Conservation (phyloP, 345 rosid species). For the Syzygium aromaticum region DNA sequence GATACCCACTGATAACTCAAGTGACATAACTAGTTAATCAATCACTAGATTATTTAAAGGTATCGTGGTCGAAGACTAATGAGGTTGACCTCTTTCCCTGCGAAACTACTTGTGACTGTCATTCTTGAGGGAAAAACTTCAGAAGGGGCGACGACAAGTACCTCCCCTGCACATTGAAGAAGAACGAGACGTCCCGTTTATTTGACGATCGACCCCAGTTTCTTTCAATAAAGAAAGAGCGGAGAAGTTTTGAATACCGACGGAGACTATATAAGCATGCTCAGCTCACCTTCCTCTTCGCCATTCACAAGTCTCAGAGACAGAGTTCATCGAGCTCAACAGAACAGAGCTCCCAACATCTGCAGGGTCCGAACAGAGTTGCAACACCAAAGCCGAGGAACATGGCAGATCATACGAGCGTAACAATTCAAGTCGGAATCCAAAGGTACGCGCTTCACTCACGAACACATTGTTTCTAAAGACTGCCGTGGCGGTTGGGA, state of each 20-base stretch:
- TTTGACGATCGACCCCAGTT: neutral
- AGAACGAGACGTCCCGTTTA: neutral
- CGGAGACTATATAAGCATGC: neutral
- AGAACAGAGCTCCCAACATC: neutral
- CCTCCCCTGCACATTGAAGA: neutral
- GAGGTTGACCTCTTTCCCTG: neutral
- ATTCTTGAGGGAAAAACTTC: neutral
- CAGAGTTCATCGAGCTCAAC: neutral
- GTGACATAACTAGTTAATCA: rapidly evolving
- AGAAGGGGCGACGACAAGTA: rapidly evolving
- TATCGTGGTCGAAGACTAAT: neutral
- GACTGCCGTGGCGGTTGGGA: neutral
- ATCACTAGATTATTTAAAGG: neutral
- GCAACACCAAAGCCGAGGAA: neutral
- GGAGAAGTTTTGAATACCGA: neutral
- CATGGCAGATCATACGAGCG: neutral
- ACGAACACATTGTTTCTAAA: neutral
- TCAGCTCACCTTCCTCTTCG: neutral
- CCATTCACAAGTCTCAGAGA: neutral
- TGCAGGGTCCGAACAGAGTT: neutral
- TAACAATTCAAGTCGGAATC: neutral
- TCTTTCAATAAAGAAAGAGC: neutral
- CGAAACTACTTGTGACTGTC: neutral
- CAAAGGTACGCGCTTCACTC: neutral
- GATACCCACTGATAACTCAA: rapidly evolving